A percentile compares a stretch with the other conserved stretches of the same genome.
These are phyloP conservation scores for Mesembryanthemum crystallinum DNA, from an alignment of 148 eudicot species.

Conservation along the genomic window DNA sequence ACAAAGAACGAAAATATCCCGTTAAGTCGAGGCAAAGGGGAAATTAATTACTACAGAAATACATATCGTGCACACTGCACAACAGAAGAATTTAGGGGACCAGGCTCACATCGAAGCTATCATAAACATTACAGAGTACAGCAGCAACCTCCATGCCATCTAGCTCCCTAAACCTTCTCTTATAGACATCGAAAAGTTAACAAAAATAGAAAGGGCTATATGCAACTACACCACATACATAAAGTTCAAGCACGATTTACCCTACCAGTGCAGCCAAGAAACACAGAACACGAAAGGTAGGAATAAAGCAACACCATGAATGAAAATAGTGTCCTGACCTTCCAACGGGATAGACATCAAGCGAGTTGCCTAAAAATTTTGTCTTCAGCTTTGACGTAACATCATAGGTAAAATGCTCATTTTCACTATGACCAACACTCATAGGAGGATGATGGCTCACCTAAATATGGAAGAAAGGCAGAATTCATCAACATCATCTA, in stretches of 20 bases:
- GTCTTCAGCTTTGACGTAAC: conserved; percentile 95
- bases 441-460: conserved; percentile 99
- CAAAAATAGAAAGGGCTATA: too few relatives aligned
- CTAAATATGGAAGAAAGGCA: conserved; percentile 32
- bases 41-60: too few relatives aligned
- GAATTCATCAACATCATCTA: neutral
- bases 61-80: neutral
- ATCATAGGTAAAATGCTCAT: conserved; percentile 82
- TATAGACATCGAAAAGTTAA: too few relatives aligned
- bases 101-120: neutral
- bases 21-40: too few relatives aligned
- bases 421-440: conserved; percentile 97
- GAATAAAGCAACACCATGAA: neutral
- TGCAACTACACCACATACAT: neutral
- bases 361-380: conserved; percentile 85
- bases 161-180: too few relatives aligned
- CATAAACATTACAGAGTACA: too few relatives aligned
- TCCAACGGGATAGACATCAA: conserved; percentile 96
- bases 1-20: too few relatives aligned
- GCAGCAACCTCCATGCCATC: too few relatives aligned
- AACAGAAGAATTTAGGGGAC: neutral
- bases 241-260: neutral
- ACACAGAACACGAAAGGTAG: neutral
- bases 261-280: neutral
- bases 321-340: conserved; percentile 42